Evolutionary conservation across 768 basidiomycete genomes (phyloP), one percentile per base, ranked within the genome.

Genomic region (Auriscalpium vulgare): DNA sequence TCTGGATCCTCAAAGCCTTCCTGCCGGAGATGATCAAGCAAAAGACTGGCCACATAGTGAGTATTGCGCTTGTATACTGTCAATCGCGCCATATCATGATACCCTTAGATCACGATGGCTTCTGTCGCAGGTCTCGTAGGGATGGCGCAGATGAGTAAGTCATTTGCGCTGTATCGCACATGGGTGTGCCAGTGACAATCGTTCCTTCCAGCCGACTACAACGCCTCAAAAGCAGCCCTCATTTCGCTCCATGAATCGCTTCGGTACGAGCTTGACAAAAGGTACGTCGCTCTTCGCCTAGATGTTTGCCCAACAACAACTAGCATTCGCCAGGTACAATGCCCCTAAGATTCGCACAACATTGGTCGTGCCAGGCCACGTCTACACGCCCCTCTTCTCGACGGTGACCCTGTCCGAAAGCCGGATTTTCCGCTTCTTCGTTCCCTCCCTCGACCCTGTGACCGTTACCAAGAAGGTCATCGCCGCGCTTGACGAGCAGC

Each of bases 1-100:
- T 91, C 69, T 97, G 91, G 88, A 88, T 83, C 4, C 69, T 97
- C 58, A 94, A 95, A 65, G 88, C 90, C 1, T 98, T 99, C 78
- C 76, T 99, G 23, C 97, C 97, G 8, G 77, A 78, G 34, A 87
- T 99, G 83, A 75, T 98, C 52, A 81, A 80, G 65, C 73, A 73
- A 38, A 88, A 88, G 50, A 70, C 71, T 3, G 97, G 97, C 0
- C 97, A 99, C 66, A 83, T 99, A 57, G 91, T 90, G 68, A 48
- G 84, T 73, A 17, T n/a, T 40, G 36, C 21, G 37, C 21, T 34
- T 9, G 43, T 35, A 35, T 10, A 46, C 35, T 38, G 48, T 54
- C 35, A 17, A 36, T 9, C 8, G 2, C 3, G n/a, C 46, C 36
- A 46, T 19, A 10, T 21, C 34, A n/a, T 17, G 47, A 37, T 48